Evolutionary conservation across 1,284 basidiomycete species (phyloP).

Genomic region (Ceratobasidium sp.): DNA sequence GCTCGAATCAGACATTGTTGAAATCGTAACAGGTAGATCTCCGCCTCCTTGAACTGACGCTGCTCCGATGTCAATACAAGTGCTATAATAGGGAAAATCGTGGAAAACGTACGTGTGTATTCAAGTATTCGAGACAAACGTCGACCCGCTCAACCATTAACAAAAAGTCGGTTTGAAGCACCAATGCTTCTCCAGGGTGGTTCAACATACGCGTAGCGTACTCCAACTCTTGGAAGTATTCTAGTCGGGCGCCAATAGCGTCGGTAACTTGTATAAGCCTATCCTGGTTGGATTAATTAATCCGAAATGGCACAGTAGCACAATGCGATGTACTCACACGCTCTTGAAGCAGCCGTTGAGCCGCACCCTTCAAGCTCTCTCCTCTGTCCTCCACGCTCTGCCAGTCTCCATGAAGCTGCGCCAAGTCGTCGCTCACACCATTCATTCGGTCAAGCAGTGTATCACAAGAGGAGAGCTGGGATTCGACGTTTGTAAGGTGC

Average conservation of each 20-base stretch:
- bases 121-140: conserved; percentile 90
- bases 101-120: conserved; percentile 76
- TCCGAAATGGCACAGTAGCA: conserved; percentile 1
- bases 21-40: conserved; percentile 91
- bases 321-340: conserved; percentile 66
- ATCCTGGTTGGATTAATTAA: conserved; percentile 64
- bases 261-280: conserved; percentile 82
- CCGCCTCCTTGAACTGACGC: conserved; percentile 91
- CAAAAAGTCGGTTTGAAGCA: conserved; percentile 88
- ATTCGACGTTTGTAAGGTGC: conserved; percentile 79
- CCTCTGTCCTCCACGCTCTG: conserved; percentile 88
- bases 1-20: conserved; percentile 96
- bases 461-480: conserved; percentile 82
- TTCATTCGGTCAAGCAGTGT: conserved; percentile 75
- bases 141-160: conserved; percentile 95
- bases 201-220: conserved; percentile 91
- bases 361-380: conserved; percentile 88
- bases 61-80: conserved; percentile 56
- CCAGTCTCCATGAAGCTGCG: conserved; percentile 85
- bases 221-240: conserved; percentile 94
- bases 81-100: neutral
- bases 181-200: conserved; percentile 89
- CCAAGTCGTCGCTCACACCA: conserved; percentile 79
- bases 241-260: conserved; percentile 79
- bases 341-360: conserved; percentile 87